Evolutionary conservation across 139 green algal species (phyloP), one percentile per base, ranked within the genome.

Genomic region (Coelastrella sp.): DNA sequence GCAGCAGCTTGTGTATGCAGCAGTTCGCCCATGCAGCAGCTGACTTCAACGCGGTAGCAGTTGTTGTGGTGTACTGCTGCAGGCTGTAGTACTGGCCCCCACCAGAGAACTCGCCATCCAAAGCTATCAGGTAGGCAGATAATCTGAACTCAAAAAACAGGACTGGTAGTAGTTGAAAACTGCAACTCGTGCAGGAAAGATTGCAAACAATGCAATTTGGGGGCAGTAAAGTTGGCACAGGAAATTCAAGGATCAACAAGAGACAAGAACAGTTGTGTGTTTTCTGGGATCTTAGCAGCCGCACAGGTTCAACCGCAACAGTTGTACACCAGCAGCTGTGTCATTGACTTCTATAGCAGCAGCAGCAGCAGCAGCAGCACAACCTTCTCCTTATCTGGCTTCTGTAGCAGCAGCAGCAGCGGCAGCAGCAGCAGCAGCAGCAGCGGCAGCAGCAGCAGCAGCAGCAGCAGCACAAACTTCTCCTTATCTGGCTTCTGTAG

Each of bases 91-190:
- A 7, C 56, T 99, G 35, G 94, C 96, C 0, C 97, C 96, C 3
- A 99, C 96, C 0, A 91, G 96, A 0, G 97, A 99, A 91, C 88
- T 99, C 6, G 97, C 97, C 11, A 92, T 98, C 10, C 97, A 99
- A 91, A 94, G 82, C 35, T 87, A 93, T 84, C 72, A 93, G 80
- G 93, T 94, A 22, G 9, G 78, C 27, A 22, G 75, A 6, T 58
- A 72, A 68, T 12, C 14, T 68, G 1, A 4, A 4, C 1, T 68
- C 61, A 68, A 10, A 68, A 10, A 68, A 0, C 1, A 68, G 11
- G 61, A 4, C 11, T 19, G 1, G 11, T 68, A 68, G 61, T 19
- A 68, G 11, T 19, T 68, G 61, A 68, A 68, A 68, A 8, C 8
- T 68, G 11, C 8, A 8, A 68, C 8, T 8, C 9, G 35, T 49